Evolutionary conservation across 352 stramenopile species (phyloP).

Genomic region (Phytophthora ramorum): DNA sequence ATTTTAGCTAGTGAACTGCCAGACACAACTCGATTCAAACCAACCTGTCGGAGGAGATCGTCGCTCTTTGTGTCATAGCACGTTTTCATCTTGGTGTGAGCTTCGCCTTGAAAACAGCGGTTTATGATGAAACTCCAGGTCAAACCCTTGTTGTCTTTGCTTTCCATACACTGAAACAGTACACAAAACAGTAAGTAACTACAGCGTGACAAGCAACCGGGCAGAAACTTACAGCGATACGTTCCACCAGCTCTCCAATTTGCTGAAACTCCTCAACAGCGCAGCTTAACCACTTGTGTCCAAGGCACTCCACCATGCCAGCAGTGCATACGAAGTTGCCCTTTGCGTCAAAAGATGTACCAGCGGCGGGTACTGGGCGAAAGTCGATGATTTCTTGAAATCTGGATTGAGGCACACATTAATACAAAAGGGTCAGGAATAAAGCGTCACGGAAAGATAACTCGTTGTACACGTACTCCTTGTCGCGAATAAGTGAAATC

Average conservation of each 20-base stretch:
- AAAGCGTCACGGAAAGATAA: not conserved
- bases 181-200: constrained; percentile 11
- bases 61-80: constrained; percentile 73
- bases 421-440: constrained; percentile 14
- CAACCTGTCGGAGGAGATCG: constrained; percentile 63
- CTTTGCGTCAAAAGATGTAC: constrained; percentile 57
- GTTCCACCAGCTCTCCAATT: constrained; percentile 65
- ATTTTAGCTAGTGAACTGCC: not conserved
- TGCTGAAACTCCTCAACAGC: constrained; percentile 71
- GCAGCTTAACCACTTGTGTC: constrained; percentile 85
- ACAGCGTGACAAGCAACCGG: not conserved
- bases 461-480: constrained; percentile 44
- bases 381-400: constrained; percentile 81
- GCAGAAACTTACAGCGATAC: constrained; percentile 55
- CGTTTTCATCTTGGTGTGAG: constrained; percentile 55
- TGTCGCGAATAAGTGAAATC: constrained; percentile 64
- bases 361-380: constrained; percentile 71
- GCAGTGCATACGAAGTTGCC: constrained; percentile 76
- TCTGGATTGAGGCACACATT: constrained; percentile 32
- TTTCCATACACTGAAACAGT: constrained; percentile 68
- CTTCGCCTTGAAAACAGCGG: constrained; percentile 66
- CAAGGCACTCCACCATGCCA: constrained; percentile 75
- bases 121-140: constrained; percentile 71
- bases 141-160: constrained; percentile 76
- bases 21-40: not conserved